Evolutionary conservation across 1,284 basidiomycete species (phyloP).

Genomic region (Pascua sp.): DNA sequence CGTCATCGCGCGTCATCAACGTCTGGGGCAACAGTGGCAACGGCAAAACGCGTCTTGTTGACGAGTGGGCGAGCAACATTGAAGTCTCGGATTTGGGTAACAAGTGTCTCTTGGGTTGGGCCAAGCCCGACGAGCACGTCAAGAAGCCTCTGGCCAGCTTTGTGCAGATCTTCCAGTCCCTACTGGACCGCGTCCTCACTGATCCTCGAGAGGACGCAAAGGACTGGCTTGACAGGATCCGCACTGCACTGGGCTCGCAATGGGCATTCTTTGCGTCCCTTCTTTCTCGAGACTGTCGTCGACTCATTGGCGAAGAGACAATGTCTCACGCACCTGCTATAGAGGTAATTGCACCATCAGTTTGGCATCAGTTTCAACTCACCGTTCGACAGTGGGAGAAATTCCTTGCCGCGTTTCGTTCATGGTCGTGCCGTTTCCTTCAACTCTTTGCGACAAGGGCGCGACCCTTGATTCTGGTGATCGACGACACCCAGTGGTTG

Average conservation of each 20-base stretch:
- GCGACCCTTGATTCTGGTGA: constrained; percentile 37
- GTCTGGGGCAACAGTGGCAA: constrained; percentile 37
- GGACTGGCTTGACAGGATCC: constrained; percentile 31
- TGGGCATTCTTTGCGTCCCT: constrained; percentile 33
- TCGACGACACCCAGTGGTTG: constrained; percentile 47
- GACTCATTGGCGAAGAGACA: constrained; percentile 21
- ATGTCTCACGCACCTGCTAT: constrained; percentile 7
- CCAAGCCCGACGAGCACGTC: constrained; percentile 36
- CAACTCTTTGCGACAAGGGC: constrained; percentile 36
- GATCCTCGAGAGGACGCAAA: constrained; percentile 36
- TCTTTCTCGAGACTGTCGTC: constrained; percentile 28
- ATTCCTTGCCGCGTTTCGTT: constrained; percentile 27
- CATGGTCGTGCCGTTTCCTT: constrained; percentile 32
- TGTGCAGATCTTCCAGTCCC: constrained; percentile 37
- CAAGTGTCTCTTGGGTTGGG: constrained; percentile 28
- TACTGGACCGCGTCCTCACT: constrained; percentile 38
- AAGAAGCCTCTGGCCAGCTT: constrained; percentile 37
- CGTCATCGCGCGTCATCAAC: constrained; percentile 20
- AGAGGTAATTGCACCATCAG: constrained; percentile 10
- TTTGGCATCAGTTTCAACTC: neutral
- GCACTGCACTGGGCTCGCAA: constrained; percentile 23
- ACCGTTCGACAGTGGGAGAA: constrained; percentile 21
- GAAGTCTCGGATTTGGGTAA: constrained; percentile 16
- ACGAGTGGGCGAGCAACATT: constrained; percentile 27
- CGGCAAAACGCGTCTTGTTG: constrained; percentile 38